Evolutionary conservation across 495 filamentous ascomycete species (phyloP).

Genomic region (Penicillium antarcticum): DNA sequence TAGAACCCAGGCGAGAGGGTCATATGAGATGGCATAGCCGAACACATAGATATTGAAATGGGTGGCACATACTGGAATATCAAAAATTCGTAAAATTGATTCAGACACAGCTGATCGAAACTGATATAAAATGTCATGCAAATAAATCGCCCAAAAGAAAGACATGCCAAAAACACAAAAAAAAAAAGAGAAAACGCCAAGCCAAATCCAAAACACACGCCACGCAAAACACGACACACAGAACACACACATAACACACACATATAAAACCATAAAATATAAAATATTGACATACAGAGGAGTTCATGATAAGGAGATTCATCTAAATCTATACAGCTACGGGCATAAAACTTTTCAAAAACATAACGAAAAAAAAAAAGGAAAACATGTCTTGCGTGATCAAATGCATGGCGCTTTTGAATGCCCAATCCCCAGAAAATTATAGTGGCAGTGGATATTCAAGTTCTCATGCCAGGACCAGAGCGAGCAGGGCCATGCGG

Average conservation of each 20-base stretch:
- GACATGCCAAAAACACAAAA: no score
- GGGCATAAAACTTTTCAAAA: conserved; percentile 35
- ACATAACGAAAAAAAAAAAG: conserved; percentile 24
- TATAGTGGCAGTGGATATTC: conserved; percentile 18
- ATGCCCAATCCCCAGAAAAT: conserved; percentile 21
- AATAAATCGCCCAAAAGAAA: no score
- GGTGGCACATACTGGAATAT: no score
- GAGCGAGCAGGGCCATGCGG: conserved; percentile 91
- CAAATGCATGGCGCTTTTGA: conserved; percentile 19
- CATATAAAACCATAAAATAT: conserved; percentile 24
- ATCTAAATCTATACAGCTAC: conserved; percentile 44
- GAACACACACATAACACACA: conserved; percentile 19
- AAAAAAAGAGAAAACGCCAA: no score
- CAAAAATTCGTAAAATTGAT: no score
- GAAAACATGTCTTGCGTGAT: conserved; percentile 25
- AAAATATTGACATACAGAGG: conserved; percentile 34
- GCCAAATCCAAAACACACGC: neutral
- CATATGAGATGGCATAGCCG: conserved; percentile 15
- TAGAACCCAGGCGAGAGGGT: conserved; percentile 18
- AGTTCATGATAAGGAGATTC: conserved; percentile 41
- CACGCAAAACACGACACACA: conserved; percentile 15
- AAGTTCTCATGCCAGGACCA: conserved; percentile 72
- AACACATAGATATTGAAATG: conserved; percentile 16
- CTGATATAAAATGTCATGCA: no score
- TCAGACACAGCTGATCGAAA: no score